Conservation (phyloP, 2,329 filamentous ascomycete genomes). For the Alternaria metachromatica region DNA sequence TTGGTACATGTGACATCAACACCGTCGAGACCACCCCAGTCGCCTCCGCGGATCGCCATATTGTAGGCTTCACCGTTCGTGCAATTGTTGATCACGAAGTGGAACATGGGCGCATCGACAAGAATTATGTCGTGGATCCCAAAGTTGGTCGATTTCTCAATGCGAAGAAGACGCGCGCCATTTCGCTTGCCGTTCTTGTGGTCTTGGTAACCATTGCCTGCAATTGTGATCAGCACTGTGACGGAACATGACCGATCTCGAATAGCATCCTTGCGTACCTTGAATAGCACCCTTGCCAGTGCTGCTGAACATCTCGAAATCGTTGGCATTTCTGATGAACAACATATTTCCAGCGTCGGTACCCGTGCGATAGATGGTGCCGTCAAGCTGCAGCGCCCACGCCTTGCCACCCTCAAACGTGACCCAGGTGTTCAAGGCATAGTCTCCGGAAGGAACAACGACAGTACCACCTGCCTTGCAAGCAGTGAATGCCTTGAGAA, state of each 20-base stretch:
- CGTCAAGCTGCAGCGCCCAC: constrained; percentile 62
- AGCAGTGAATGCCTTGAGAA: constrained; percentile 57
- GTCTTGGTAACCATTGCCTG: constrained; percentile 58
- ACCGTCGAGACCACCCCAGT: constrained; percentile 62
- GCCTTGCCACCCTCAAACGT: constrained; percentile 55
- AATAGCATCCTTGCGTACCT: constrained; percentile 30
- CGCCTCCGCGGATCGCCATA: constrained; percentile 61
- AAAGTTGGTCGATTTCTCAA: constrained; percentile 56
- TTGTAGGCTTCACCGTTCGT: constrained; percentile 63
- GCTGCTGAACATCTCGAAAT: constrained; percentile 63
- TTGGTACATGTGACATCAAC: constrained; percentile 63
- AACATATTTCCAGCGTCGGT: constrained; percentile 62
- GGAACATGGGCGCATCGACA: constrained; percentile 59
- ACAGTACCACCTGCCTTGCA: constrained; percentile 61
- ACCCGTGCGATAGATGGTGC: constrained; percentile 60
- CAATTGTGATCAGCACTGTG: neutral
- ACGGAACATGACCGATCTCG: neutral
- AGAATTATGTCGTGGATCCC: constrained; percentile 59
- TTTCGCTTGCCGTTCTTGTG: constrained; percentile 51
- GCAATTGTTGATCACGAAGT: constrained; percentile 60
- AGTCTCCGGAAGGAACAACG: constrained; percentile 58
- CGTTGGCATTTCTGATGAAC: constrained; percentile 56
- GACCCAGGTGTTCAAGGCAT: constrained; percentile 59
- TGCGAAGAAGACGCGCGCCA: constrained; percentile 55
- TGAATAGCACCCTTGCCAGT: constrained; percentile 61